Evolutionary conservation across 306 rosid genomes (phyloP), one percentile per base, ranked within the genome.

Genomic region (Vachellia collinsii): DNA sequence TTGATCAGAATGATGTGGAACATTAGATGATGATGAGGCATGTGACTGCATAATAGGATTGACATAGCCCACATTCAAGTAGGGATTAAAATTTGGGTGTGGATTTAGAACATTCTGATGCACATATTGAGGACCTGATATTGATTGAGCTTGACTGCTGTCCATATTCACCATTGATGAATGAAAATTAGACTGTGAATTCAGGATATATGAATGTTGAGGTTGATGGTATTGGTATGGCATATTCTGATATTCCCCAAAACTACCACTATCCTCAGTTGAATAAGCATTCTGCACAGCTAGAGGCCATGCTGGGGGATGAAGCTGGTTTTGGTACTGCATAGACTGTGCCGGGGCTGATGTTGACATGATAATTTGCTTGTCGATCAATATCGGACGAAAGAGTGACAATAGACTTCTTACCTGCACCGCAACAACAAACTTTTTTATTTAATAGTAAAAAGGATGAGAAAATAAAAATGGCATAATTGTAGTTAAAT

Each of bases 341-440:
- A 78, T 59, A 79, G 74, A 74, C 48, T 70, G 82, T 20, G 62
- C 51, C 22, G 81, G 74, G 61, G 66, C 77, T 23, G 63, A 72
- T 70, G 74, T 20, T 64, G 77, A 74, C 73, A 76, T 20, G 43
- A 3, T 47, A 46, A 68, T 22, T 44, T 44, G 74, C 74, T 44
- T 44, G 38, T 70, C 22, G 39, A 13, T 34, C 5, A 53, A 46
- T 38, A 87, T 75, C 37, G 88, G 86, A 59, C 76, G 74, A 87
- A 84, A 87, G 76, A 84, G 22, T 54, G 80, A 80, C 72, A 84
- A 48, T 22, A 84, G 79, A 82, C 78, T 84, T 73, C 73, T 82
- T 61, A 87, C 86, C 90, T 87, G 83, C 80, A 81, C 70, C 36
- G 72, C 11, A 48, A 36, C 63, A 82, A 39, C 69, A 79, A 39